These are phyloP conservation scores for Penicillium soppii DNA, from an alignment of 495 filamentous ascomycete species.

Conservation along the genomic window DNA sequence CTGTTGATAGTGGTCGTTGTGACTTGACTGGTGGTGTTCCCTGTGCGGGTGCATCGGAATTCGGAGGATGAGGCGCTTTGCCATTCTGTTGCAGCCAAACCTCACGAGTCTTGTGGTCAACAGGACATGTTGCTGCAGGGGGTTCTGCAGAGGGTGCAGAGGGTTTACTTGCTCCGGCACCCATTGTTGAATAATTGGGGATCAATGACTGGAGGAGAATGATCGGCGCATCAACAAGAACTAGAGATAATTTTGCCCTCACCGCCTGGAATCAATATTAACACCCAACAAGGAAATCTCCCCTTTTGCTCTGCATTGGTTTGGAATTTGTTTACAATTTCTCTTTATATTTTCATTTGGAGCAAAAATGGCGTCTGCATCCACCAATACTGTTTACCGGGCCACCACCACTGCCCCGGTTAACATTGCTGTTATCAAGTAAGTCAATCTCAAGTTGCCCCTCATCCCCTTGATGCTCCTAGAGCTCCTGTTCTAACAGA, in stretches of 20 bases:
- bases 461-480: conserved; percentile 12
- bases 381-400: conserved; percentile 62
- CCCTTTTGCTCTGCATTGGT: conserved; percentile 9
- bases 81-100: conserved; percentile 68
- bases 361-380: conserved; percentile 45
- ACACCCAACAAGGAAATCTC: conserved; percentile 17
- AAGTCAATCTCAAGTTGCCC: conserved; percentile 27
- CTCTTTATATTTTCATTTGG: conserved; percentile 5
- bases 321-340: not conserved
- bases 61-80: conserved; percentile 30
- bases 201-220: conserved; percentile 7
- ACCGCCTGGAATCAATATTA: conserved; percentile 30
- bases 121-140: conserved; percentile 62
- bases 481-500: conserved; percentile 23
- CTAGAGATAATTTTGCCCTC: conserved; percentile 31
- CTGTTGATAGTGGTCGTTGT: conserved; percentile 46
- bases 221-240: conserved; percentile 19
- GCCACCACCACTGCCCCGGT: conserved; percentile 96
- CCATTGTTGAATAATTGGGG: conserved; percentile 29
- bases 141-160: conserved; percentile 27
- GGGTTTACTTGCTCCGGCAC: conserved; percentile 43
- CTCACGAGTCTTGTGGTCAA: conserved; percentile 82
- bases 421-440: conserved; percentile 99
- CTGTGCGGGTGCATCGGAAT: conserved; percentile 32
- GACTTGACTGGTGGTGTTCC: conserved; percentile 33